phyloP scores from a whole-genome alignment of 768 basidiomycete genomes.

The Stropharia rugosoannulata region DNA sequence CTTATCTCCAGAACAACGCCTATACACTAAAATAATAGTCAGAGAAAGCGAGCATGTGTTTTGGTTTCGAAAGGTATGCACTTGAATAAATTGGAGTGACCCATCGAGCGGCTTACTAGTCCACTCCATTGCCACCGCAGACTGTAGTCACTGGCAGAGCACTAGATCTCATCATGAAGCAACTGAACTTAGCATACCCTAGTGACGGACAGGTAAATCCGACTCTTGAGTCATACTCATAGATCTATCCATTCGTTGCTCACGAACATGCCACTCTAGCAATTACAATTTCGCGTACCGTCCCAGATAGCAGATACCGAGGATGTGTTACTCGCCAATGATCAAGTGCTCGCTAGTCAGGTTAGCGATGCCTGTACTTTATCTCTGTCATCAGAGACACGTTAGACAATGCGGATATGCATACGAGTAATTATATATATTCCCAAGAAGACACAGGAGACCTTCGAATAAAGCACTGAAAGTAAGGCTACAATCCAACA shows the following conservation, averaged over 20 bases:
- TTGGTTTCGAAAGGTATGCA: conserved; percentile 72
- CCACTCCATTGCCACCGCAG: conserved; percentile 30
- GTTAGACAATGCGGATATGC: conserved; percentile 5
- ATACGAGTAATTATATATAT: not conserved
- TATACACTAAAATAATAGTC: conserved; percentile 50
- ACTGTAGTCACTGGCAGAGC: conserved; percentile 56
- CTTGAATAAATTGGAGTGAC: not conserved
- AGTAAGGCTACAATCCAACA: conserved; percentile 40
- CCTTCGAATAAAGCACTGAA: conserved; percentile 37
- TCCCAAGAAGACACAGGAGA: conserved; percentile 14
- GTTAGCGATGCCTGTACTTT: conserved; percentile 51
- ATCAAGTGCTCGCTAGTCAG: conserved; percentile 46
- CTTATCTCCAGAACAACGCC: conserved; percentile 52
- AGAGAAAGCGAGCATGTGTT: conserved; percentile 44
- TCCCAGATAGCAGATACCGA: conserved; percentile 20
- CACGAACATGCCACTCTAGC: conserved; percentile 27
- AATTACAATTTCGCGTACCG: conserved; percentile 35
- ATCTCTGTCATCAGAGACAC: conserved; percentile 12
- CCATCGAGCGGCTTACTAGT: too few relatives aligned
- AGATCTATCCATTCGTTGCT: not conserved
- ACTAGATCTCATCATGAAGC: conserved; percentile 50
- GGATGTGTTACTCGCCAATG: conserved; percentile 41
- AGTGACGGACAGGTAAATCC: conserved; percentile 29
- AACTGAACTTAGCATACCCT: conserved; percentile 28
- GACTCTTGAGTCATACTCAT: not conserved